Evolutionary conservation across 768 basidiomycete genomes (phyloP).

Genomic region (Boletus rubescentipes): DNA sequence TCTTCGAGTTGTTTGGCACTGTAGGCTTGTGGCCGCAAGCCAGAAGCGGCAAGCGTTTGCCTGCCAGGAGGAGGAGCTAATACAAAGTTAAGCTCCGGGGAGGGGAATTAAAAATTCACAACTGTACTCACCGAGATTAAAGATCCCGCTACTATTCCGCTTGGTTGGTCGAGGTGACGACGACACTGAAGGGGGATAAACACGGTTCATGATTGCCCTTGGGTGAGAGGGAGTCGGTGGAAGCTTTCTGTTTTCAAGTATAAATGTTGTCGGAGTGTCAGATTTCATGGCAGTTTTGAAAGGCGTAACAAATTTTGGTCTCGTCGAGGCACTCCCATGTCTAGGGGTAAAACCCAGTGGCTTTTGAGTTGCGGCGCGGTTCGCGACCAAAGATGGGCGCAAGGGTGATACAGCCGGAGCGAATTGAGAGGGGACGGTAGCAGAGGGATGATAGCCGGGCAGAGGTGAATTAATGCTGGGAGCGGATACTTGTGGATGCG

Average conservation of each 20-base stretch:
- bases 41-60: constrained; percentile 46
- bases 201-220: constrained; percentile 6
- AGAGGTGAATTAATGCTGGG: constrained; percentile 29
- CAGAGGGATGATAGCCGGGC: constrained; percentile 1
- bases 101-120: background rate
- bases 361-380: constrained; percentile 12
- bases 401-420: constrained; percentile 32
- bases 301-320: constrained; percentile 54
- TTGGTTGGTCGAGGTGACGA: constrained; percentile 7
- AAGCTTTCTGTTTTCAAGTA: background rate
- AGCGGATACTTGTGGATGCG: constrained; percentile 25
- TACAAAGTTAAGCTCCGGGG: background rate
- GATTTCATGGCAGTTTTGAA: constrained; percentile 57
- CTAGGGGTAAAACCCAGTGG: constrained; percentile 26
- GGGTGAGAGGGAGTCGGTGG: background rate
- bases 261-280: constrained; percentile 26
- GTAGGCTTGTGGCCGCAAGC: constrained; percentile 50
- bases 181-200: constrained; percentile 25
- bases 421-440: constrained; percentile 6
- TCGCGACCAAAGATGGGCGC: constrained; percentile 32
- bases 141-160: constrained; percentile 20
- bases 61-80: constrained; percentile 39
- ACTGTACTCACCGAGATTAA: constrained; percentile 44
- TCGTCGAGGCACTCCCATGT: constrained; percentile 32
- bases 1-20: constrained; percentile 42